Base-by-base conservation (phyloP, 2,329 filamentous ascomycete genomes). In the Cadophora gregata region DNA sequence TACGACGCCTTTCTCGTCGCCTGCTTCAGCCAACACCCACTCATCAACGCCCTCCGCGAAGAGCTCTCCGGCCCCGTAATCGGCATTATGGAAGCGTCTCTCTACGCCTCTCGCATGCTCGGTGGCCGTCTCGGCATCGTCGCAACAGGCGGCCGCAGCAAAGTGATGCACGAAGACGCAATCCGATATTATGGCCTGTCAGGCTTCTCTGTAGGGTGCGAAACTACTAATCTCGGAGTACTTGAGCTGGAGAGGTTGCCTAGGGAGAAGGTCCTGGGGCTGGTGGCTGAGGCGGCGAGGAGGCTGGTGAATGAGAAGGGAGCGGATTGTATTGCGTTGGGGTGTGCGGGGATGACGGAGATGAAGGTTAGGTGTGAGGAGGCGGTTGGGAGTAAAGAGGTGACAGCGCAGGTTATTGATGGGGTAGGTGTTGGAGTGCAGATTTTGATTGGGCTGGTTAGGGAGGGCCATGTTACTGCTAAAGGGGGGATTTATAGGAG, bases 271-370 rank as follows among this genome's bases (percentile, higher is more conserved):
- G 87, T 97, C 33, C 80, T 83, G 47, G 78, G 78, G 65, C 87
- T 88, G 72, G 86, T 97, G 74, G 88, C 84, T 68, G 84, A 87
- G 21, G 93, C 93, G 0, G 91, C 92, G 0, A 85, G 83, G 75
- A 81, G 84, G 59, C 79, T 97, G 27, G 79, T 97, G 27, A 76
- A 78, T 8, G 82, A 82, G 9, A 82, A 85, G 0, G 80, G 81
- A 0, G 85, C 93, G 0, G 81, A 84, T 16, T 91, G 88, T 38
- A 87, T 97, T 14, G 90, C 92, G 73, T 85, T 97, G 81, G 94
- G 94, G 0, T 97, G 94, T 77, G 94, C 92, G 2, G 94, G 93
- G 0, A 97, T 97, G 94, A 90, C 90, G 0, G 94, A 93, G 0
- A 85, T 97, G 80, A 91, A 96, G 73, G 83, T 72, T 77, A 81